Percentiles rank a stretch among this genome's conserved stretches.
Evolutionary conservation across 306 rosid species (phyloP).

Genomic region (Lagenaria siceraria): DNA sequence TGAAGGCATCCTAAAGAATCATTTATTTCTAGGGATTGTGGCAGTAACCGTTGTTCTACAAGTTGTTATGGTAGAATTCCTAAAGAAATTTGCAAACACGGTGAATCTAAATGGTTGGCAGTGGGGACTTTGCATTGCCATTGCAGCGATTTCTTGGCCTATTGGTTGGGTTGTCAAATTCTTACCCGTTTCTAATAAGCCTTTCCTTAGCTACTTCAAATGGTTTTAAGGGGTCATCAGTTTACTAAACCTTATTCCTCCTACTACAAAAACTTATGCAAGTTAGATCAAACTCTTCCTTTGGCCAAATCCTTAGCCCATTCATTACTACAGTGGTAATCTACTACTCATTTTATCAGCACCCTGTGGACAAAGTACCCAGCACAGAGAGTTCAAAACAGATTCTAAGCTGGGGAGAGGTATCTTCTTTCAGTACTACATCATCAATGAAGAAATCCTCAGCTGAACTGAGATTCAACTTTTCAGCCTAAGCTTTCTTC

Average conservation of each 20-base stretch:
- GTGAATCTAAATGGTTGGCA: slow-evolving; percentile 44
- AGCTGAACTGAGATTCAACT: neutral
- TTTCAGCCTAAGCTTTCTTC: neutral
- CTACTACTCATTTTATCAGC: neutral
- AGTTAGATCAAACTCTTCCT: neutral
- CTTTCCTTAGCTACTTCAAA: slow-evolving; percentile 23
- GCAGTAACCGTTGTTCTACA: slow-evolving; percentile 66
- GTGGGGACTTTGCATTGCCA: slow-evolving; percentile 44
- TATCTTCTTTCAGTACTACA: neutral
- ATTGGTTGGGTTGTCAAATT: slow-evolving; percentile 56
- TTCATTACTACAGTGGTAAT: neutral
- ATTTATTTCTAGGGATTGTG: slow-evolving; percentile 60
- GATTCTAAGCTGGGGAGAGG: neutral
- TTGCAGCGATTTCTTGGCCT: slow-evolving; percentile 74
- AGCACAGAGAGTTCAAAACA: neutral
- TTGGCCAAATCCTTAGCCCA: neutral
- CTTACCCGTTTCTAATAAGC: slow-evolving; percentile 46
- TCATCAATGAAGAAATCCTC: neutral
- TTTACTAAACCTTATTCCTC: neutral
- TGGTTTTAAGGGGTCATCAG: neutral
- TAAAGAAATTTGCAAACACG: slow-evolving; percentile 75
- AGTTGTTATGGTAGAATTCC: slow-evolving; percentile 68
- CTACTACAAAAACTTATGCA: neutral
- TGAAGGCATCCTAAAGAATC: slow-evolving; percentile 46
- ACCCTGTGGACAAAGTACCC: neutral